A percentile compares a stretch with the other conserved stretches of the same genome.
These are phyloP conservation scores for Chaetomium fimeti DNA, from an alignment of 495 filamentous ascomycete genomes.

Conservation along the genomic window DNA sequence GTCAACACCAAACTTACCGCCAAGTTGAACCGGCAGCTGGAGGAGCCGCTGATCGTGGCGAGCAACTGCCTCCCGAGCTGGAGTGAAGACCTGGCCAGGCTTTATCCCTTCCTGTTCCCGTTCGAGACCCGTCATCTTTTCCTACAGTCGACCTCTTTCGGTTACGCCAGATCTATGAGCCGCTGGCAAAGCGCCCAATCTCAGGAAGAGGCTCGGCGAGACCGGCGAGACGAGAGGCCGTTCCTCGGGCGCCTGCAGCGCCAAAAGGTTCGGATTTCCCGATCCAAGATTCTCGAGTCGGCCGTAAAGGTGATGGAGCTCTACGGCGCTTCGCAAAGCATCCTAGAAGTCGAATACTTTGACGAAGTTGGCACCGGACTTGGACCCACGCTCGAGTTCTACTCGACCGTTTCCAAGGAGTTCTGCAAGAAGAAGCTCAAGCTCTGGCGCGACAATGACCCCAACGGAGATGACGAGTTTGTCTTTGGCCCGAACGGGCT, in stretches of 20 bases:
- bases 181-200: constrained; percentile 93
- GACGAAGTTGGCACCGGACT: constrained; percentile 97
- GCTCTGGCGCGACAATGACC: constrained; percentile 92
- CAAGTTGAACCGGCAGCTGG: constrained; percentile 96
- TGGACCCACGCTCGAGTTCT: constrained; percentile 96
- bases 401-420: constrained; percentile 95
- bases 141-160: constrained; percentile 96
- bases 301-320: constrained; percentile 99
- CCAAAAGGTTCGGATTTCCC: constrained; percentile 95
- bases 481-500: constrained; percentile 82
- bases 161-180: constrained; percentile 95
- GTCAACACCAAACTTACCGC: constrained; percentile 99
- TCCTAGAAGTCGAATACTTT: constrained; percentile 97
- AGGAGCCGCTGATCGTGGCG: constrained; percentile 97
- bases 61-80: constrained; percentile 95
- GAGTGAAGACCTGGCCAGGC: constrained; percentile 93
- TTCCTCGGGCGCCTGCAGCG: constrained; percentile 92
- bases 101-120: constrained; percentile 98
- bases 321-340: constrained; percentile 91
- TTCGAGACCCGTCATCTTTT: constrained; percentile 98
- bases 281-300: constrained; percentile 89
- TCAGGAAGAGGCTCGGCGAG: constrained; percentile 71
- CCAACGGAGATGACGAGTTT: constrained; percentile 71
- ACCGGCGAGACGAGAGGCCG: constrained; percentile 83
- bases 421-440: constrained; percentile 96